Percentiles rank a stretch among this genome's conserved stretches.
Evolutionary conservation across 2,329 filamentous ascomycete species (phyloP).

Genomic region (Aspergillus carbonarius): DNA sequence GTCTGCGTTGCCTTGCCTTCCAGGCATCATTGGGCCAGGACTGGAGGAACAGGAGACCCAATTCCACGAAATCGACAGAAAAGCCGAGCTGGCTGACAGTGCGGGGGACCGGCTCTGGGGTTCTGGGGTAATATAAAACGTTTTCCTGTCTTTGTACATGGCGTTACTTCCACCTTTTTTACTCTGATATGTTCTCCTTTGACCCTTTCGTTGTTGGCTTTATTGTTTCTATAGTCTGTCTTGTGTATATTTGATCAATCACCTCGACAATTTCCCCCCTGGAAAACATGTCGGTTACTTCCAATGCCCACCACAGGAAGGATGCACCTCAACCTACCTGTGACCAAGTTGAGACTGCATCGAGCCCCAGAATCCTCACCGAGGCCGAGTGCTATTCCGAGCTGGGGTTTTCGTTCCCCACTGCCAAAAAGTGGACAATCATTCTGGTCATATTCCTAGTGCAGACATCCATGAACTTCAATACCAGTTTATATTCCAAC

Average conservation of each 20-base stretch:
- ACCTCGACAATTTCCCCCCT: not conserved
- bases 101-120: not conserved
- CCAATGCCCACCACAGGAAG: not conserved
- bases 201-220: too few species aligned
- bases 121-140: not conserved
- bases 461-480: slow-evolving; percentile 77
- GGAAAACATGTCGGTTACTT: not conserved
- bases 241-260: not conserved
- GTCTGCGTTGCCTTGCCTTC: not conserved
- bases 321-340: not conserved
- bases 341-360: not conserved
- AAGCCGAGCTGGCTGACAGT: not conserved
- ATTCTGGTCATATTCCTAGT: slow-evolving; percentile 71
- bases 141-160: not conserved
- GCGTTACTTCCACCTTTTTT: not conserved
- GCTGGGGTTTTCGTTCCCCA: slow-evolving; percentile 62
- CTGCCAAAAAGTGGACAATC: slow-evolving; percentile 69
- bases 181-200: not conserved
- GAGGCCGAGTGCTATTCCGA: slow-evolving; percentile 66
- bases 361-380: slow-evolving; percentile 31
- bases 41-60: not conserved
- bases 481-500: slow-evolving; percentile 72
- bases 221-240: not conserved
- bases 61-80: not conserved
- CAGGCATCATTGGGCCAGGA: not conserved